Conservation (phyloP, 73 alveolate species). For the Halteria grandinella region DNA sequence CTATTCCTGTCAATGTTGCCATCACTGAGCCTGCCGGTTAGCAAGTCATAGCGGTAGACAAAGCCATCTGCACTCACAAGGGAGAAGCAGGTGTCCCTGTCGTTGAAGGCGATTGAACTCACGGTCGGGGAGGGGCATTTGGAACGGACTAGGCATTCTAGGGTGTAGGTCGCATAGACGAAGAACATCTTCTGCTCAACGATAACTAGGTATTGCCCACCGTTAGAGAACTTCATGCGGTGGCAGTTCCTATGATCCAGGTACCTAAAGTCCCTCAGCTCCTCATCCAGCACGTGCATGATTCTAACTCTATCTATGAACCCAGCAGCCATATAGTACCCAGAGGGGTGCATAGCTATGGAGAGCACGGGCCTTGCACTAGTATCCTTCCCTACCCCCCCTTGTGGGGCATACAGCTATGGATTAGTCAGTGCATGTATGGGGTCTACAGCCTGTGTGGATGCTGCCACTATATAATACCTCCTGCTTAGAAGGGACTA, state of each 20-base stretch:
- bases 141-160: slow-evolving; percentile 66
- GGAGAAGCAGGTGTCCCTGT: slow-evolving; percentile 36
- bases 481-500: slow-evolving; percentile 81
- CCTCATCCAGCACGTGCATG: slow-evolving; percentile 90
- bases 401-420: too few species aligned
- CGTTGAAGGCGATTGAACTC: slow-evolving; percentile 18
- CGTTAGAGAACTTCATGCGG: slow-evolving; percentile 83
- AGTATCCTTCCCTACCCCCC: slow-evolving; percentile 5
- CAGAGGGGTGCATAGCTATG: slow-evolving; percentile 97
- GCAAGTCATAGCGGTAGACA: slow-evolving; percentile 25
- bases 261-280: slow-evolving; percentile 83
- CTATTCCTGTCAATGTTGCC: slow-evolving; percentile 50
- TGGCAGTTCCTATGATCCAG: slow-evolving; percentile 80
- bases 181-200: slow-evolving; percentile 82
- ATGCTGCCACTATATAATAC: slow-evolving; percentile 73
- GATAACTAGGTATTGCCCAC: slow-evolving; percentile 93
- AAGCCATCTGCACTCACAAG: slow-evolving; percentile 54
- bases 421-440: too few species aligned
- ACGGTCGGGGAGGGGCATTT: slow-evolving; percentile 41
- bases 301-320: slow-evolving; percentile 94
- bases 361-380: slow-evolving; percentile 68
- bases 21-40: slow-evolving; percentile 21
- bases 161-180: slow-evolving; percentile 89
- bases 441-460: too few species aligned
- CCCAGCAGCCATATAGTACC: slow-evolving; percentile 97